Base-by-base conservation (phyloP, 1,284 basidiomycete genomes). In the Neolentinus lepideus region DNA sequence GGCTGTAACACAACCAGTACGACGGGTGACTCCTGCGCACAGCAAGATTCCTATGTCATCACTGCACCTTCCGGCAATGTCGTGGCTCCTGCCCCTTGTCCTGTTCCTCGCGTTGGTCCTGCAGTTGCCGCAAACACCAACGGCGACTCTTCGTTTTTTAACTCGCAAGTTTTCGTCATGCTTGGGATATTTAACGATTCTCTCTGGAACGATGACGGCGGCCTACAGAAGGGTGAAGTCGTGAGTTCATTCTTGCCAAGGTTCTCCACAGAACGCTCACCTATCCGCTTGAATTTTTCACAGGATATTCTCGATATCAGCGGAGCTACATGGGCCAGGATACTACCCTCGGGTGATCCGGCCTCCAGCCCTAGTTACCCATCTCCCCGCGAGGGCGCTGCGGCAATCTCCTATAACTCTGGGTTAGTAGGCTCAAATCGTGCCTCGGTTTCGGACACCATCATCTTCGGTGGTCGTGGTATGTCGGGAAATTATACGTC, bases 391-490 rank as follows among this genome's bases (percentile, higher is more conserved):
- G 75, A 85, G 67, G 89, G 89, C 24, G 83, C 88, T 25, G 78
- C 76, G n/a, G 84, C 79, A 1, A 66, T 89, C 43, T 80, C 85
- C 3, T 83, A 71, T 60, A 60, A 65, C 16, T 59, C 68, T 52
- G 74, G 78, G 1, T 73, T 90, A 9, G 83, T 88, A 14, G 88
- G 88, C 8, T 61, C 63, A 9, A 70, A 76, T 35, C 74, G 77
- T 22, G 66, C 64, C 31, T 62, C 64, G n/a, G 80, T 77, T 31
- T 75, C 86, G 25, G 90, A 92, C 64, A 86, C 80, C n/a, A 76
- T 92, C 51, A 79, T 92, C 11, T 92, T 88, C 62, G 89, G 89
- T 48, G 89, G 89, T 25, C 77, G 79, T 61, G 86, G 89, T 66
- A 71, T 74, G 33, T 66, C 71, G 54, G 89, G 89, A 19, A 79